Evolutionary conservation across 805 yeast genomes (phyloP).

Genomic region (Nakazawaea holstii): DNA sequence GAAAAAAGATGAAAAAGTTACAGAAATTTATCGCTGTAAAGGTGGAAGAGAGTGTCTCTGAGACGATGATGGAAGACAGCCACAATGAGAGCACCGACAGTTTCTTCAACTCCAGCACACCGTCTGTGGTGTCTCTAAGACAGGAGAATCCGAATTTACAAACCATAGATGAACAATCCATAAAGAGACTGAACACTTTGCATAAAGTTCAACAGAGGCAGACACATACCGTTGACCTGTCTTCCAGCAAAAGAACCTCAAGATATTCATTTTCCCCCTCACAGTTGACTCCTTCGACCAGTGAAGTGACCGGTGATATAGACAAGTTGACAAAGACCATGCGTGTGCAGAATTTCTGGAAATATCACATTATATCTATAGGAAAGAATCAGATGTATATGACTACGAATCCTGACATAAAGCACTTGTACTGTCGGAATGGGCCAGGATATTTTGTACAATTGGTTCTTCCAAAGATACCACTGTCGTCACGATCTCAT

Average conservation of each 20-base stretch:
- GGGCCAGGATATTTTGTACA: conserved; percentile 58
- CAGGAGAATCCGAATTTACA: conserved; percentile 20
- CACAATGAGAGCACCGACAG: conserved; percentile 9
- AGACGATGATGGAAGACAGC: not conserved
- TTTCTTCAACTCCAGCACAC: not conserved
- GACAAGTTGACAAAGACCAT: conserved; percentile 9
- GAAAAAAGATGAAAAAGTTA: not conserved
- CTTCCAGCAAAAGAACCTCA: too few relatives aligned
- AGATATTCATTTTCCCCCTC: not conserved
- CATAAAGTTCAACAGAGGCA: not conserved
- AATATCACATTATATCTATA: conserved; percentile 54
- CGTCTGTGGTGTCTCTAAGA: not conserved
- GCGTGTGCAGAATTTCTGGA: conserved; percentile 39
- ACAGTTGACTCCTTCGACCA: not conserved
- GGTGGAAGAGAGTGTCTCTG: not conserved
- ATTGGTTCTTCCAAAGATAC: not conserved
- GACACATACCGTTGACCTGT: too few relatives aligned
- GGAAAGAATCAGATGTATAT: conserved; percentile 48
- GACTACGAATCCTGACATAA: conserved; percentile 61
- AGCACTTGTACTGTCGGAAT: conserved; percentile 52
- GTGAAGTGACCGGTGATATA: not conserved
- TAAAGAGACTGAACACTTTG: not conserved
- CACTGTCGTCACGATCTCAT: not conserved
- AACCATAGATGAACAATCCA: conserved; percentile 12
- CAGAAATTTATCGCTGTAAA: not conserved